Conservation (phyloP, 306 rosid species). For the Morella rubra region DNA sequence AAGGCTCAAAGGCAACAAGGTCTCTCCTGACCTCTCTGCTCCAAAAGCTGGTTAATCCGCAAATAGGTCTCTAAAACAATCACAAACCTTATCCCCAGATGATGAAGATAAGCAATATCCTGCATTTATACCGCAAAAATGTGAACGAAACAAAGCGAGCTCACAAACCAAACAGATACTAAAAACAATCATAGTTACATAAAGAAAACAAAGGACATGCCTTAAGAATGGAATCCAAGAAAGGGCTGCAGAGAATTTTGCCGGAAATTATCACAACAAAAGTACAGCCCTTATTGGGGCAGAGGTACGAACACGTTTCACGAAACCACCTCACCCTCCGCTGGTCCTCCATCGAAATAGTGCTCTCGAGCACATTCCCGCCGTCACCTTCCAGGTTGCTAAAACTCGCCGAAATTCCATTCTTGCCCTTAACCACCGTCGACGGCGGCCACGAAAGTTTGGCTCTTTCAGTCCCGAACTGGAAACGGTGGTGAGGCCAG, state of each 20-base stretch:
- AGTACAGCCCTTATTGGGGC: slow-evolving; percentile 83
- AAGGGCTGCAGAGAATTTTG: slow-evolving; percentile 65
- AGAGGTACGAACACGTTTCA: slow-evolving; percentile 92
- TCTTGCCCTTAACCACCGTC: slow-evolving; percentile 15
- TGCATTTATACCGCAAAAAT: slow-evolving; percentile 34
- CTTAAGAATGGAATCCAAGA: slow-evolving; percentile 79
- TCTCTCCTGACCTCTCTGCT: slow-evolving; percentile 67
- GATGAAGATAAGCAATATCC: slow-evolving; percentile 98
- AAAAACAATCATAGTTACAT: neutral
- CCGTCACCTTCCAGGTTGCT: slow-evolving; percentile 26
- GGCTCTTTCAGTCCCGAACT: neutral
- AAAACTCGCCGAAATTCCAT: slow-evolving; percentile 15
- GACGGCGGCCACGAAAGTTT: slow-evolving; percentile 7
- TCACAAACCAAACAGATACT: slow-evolving; percentile 12
- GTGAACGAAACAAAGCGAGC: neutral
- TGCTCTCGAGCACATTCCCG: slow-evolving; percentile 38
- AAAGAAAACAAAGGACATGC: slow-evolving; percentile 36
- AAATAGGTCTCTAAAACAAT: slow-evolving; percentile 90
- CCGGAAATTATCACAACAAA: slow-evolving; percentile 86
- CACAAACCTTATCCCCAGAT: slow-evolving; percentile 85
- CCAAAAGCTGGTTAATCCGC: slow-evolving; percentile 78
- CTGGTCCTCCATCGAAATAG: slow-evolving; percentile 62
- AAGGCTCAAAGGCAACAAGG: slow-evolving; percentile 14
- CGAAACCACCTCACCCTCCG: slow-evolving; percentile 86
- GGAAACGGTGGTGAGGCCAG: slow-evolving; percentile 19